A percentile compares a stretch with the other conserved stretches of the same genome.
These are phyloP conservation scores for Sanghuangporus baumii DNA, from an alignment of 1,284 basidiomycete genomes.

Conservation along the genomic window DNA sequence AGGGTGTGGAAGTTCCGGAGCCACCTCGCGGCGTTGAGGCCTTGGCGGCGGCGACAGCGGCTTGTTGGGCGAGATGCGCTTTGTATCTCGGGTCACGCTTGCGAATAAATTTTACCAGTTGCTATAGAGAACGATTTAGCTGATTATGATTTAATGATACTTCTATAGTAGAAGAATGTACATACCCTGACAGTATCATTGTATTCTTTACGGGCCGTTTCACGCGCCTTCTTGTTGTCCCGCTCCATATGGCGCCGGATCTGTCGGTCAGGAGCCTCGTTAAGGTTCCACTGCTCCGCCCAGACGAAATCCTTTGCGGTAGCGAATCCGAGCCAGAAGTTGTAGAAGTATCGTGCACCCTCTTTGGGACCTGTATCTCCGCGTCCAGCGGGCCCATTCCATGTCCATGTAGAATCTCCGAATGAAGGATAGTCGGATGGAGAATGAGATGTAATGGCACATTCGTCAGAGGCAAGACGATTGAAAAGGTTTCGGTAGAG, in stretches of 20 bases:
- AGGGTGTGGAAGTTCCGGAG: conserved; percentile 10
- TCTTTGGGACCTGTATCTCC: conserved; percentile 37
- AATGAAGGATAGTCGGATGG: conserved; percentile 71
- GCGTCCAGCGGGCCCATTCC: conserved; percentile 36
- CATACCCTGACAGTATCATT: conserved; percentile 86
- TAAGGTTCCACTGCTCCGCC: conserved; percentile 80
- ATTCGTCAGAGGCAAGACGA: conserved; percentile 82
- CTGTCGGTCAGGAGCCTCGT: conserved; percentile 83
- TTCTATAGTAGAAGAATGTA: conserved; percentile 4
- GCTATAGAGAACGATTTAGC: conserved; percentile 36
- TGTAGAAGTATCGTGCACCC: conserved; percentile 76
- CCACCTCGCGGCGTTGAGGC: conserved; percentile 25
- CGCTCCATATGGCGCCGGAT: conserved; percentile 90
- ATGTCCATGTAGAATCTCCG: conserved; percentile 75
- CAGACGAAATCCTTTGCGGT: conserved; percentile 90
- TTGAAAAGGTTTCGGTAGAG: conserved; percentile 88
- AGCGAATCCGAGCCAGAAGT: conserved; percentile 81
- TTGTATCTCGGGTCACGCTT: conserved; percentile 95
- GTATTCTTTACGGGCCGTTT: conserved; percentile 86
- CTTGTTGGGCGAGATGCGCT: conserved; percentile 54
- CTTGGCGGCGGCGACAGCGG: conserved; percentile 28
- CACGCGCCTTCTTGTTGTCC: conserved; percentile 90
- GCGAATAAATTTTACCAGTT: conserved; percentile 81
- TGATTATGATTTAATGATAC: not conserved
- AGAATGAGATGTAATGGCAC: conserved; percentile 40